These are phyloP conservation scores for Xylaria curta DNA, from an alignment of 495 filamentous ascomycete genomes.

Conservation along the genomic window DNA sequence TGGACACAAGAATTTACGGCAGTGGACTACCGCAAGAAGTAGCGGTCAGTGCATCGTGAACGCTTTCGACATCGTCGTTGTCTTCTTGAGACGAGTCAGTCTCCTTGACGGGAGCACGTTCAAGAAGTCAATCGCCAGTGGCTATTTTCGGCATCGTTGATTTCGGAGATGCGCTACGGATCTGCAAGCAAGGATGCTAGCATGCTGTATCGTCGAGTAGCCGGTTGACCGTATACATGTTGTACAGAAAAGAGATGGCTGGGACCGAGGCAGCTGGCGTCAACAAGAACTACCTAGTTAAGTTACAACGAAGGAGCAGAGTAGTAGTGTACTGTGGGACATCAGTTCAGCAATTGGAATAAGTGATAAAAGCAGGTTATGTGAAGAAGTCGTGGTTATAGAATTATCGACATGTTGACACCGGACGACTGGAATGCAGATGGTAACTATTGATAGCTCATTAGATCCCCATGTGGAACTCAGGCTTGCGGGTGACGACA, in stretches of 20 bases:
- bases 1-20: background rate
- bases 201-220: background rate
- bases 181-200: background rate
- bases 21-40: conserved; percentile 6
- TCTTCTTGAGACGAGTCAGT: background rate
- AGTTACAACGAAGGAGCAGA: background rate
- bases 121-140: background rate
- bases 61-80: background rate
- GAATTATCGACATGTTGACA: background rate
- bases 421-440: background rate
- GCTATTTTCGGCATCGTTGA: background rate
- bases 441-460: background rate
- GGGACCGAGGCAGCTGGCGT: background rate
- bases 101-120: background rate
- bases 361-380: background rate
- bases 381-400: background rate
- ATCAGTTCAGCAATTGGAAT: background rate
- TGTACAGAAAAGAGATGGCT: conserved; percentile 11
- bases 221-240: background rate
- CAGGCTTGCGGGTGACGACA: conserved; percentile 1
- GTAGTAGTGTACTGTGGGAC: background rate
- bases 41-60: conserved; percentile 15
- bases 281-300: background rate
- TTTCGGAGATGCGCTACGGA: background rate
- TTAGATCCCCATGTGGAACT: background rate